Percentiles rank a stretch among this genome's conserved stretches.
These are phyloP conservation scores for Olyra latifolia DNA, from an alignment of 176 grass and related monocot genomes.

Conservation along the genomic window DNA sequence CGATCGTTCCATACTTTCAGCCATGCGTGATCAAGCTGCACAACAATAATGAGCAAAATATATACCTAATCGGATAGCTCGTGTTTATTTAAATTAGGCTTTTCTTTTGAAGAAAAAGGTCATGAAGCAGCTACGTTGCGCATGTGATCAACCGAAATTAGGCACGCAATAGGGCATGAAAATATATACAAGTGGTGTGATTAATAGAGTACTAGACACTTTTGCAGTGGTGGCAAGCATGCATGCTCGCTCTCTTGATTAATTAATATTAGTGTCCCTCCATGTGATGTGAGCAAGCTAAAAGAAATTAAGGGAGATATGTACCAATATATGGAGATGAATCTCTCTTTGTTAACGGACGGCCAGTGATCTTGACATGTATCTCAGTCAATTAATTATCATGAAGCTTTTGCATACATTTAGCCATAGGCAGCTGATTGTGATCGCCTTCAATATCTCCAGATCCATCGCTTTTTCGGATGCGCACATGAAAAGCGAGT, in stretches of 20 bases:
- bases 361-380: conserved; percentile 1
- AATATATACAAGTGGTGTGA: conserved; percentile 1
- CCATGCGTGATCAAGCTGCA: too few species aligned
- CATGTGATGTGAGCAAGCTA: conserved; percentile 31
- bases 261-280: conserved; percentile 2
- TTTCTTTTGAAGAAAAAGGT: neutral
- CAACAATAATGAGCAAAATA: too few species aligned
- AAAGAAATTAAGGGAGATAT: conserved; percentile 9
- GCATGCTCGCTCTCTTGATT: neutral
- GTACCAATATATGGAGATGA: neutral
- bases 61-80: too few species aligned
- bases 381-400: conserved; percentile 24
- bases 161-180: neutral
- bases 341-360: neutral
- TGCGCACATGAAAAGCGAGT: conserved; percentile 25
- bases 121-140: neutral
- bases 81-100: neutral
- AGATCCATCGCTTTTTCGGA: conserved; percentile 18
- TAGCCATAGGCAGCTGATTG: neutral
- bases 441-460: conserved; percentile 25
- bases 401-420: neutral
- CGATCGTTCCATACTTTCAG: too few species aligned
- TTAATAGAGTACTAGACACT: neutral
- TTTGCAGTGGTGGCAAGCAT: conserved; percentile 40
- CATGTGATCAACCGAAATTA: neutral